Evolutionary conservation across 148 eudicot genomes (phyloP), one percentile per base, ranked within the genome.

Genomic region (Spergularia marina): DNA sequence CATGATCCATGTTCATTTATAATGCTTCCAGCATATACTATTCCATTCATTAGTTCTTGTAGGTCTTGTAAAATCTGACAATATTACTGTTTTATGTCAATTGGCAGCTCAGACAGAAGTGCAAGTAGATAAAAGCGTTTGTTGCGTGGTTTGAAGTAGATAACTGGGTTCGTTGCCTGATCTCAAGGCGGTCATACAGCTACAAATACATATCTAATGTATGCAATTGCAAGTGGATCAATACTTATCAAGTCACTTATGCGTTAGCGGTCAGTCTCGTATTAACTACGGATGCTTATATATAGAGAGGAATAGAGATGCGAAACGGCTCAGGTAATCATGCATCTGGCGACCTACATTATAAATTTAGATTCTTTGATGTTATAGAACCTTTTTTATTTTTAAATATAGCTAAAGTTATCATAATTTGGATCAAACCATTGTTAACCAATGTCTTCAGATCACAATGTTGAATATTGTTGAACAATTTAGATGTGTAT

Each of bases 201-300:
- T 47, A 51, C 56, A 5, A 20, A 6, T 44, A 10, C 55, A 20
- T 68, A 12, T 47, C 21, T 55, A 51, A 23, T 51, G 36, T 66
- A 51, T 9, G 23, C 49, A 39, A 34, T 53, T 34, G 51, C 62
- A 56, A 71, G 20, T 23, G 44, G 15, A 20, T 36, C 68, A 23
- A 16, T 4, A 6, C 53, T 66, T 23, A 30, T 4, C 3, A 44
- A 44, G 47, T 11, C 44, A 53, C 53, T 17, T 11, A 40, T 40
- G 13, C 15, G 68, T 20, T 1, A 23, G 25, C 25, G 25, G 68
- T 20, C 68, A 16, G 20, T 41, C 52, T 65, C 51, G 5, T 18
- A 66, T 40, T 40, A 65, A 65, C 70, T 65, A 65, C 52, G 40
- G 69, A 41, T 39, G 69, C 44, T 14, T 65, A 65, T 65, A 65